These are phyloP conservation scores for Kurtzmaniella quercitrusa DNA, from an alignment of 1,139 yeast genomes.

Conservation along the genomic window DNA sequence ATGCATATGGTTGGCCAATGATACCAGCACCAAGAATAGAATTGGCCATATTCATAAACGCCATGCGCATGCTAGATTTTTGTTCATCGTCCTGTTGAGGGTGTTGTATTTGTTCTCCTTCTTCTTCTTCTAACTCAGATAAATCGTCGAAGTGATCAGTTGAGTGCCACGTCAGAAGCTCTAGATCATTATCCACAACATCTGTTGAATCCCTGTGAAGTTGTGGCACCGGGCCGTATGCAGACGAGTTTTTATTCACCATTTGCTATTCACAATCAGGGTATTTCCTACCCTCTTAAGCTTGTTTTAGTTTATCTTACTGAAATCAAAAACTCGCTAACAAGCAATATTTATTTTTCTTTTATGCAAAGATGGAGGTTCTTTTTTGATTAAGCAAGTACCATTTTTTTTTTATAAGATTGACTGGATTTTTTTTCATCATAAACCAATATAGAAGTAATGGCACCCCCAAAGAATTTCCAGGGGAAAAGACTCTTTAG, in stretches of 20 bases:
- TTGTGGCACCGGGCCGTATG: conserved; percentile 3
- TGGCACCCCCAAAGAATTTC: conserved; percentile 6
- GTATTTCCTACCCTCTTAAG: neutral
- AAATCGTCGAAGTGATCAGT: conserved; percentile 10
- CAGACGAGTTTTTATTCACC: neutral
- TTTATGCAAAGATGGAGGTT: too few species aligned
- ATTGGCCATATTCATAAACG: conserved; percentile 96
- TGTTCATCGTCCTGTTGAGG: conserved; percentile 8
- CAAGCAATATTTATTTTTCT: neutral
- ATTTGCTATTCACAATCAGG: neutral
- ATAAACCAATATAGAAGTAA: too few species aligned
- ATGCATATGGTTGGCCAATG: conserved; percentile 90
- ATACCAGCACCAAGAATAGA: conserved; percentile 93
- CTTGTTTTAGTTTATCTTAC: neutral
- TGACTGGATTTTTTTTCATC: too few species aligned
- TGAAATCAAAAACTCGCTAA: neutral
- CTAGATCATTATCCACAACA: conserved; percentile 17
- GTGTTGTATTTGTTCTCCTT: too few species aligned
- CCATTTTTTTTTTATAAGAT: too few species aligned
- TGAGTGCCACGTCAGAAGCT: conserved; percentile 20
- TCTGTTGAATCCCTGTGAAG: conserved; percentile 7
- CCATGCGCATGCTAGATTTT: conserved; percentile 66
- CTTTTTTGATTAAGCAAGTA: too few species aligned
- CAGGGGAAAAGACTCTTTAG: conserved; percentile 24
- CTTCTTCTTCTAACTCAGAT: neutral